Conservation (phyloP, 192 early-diverging fungal species). For the Hyaloraphidium curvatum region DNA sequence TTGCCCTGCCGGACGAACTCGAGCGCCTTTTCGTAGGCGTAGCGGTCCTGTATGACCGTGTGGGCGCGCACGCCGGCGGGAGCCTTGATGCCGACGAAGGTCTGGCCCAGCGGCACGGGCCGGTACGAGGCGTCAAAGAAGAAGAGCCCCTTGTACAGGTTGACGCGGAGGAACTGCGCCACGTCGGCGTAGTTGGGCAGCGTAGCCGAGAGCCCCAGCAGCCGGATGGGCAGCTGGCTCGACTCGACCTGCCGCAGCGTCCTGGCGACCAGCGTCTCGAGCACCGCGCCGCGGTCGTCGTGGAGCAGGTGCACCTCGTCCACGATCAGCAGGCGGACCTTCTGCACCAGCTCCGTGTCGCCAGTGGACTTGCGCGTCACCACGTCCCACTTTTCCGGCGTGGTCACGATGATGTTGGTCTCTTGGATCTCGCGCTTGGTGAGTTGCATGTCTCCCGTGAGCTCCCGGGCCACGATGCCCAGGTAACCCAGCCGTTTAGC, state of each 20-base stretch:
- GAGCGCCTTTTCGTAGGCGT: constrained; percentile 67
- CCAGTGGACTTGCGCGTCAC: constrained; percentile 91
- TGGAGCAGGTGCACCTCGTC: constrained; percentile 96
- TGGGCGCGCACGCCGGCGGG: constrained; percentile 50
- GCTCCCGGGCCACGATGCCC: constrained; percentile 70
- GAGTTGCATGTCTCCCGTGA: constrained; percentile 97
- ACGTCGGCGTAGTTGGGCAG: constrained; percentile 97
- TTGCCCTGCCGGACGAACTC: constrained; percentile 58
- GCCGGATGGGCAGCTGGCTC: constrained; percentile 84
- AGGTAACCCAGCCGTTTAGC: constrained; percentile 59
- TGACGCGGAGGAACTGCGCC: constrained; percentile 77
- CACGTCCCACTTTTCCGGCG: constrained; percentile 99
- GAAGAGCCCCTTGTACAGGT: constrained; percentile 80
- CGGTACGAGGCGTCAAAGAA: constrained; percentile 92
- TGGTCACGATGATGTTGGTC: constrained; percentile 97
- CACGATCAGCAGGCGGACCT: constrained; percentile 82
- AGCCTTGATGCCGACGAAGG: constrained; percentile 82
- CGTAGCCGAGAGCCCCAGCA: constrained; percentile 93
- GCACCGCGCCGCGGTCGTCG: constrained; percentile 88
- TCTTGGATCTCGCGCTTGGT: constrained; percentile 80
- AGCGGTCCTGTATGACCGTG: constrained; percentile 49
- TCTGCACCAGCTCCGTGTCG: constrained; percentile 73
- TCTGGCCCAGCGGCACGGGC: constrained; percentile 88
- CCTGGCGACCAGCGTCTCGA: constrained; percentile 89
- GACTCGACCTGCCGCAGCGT: constrained; percentile 75